Conservation (phyloP, 176 grass and related monocot species). For the Paspalum notatum region DNA sequence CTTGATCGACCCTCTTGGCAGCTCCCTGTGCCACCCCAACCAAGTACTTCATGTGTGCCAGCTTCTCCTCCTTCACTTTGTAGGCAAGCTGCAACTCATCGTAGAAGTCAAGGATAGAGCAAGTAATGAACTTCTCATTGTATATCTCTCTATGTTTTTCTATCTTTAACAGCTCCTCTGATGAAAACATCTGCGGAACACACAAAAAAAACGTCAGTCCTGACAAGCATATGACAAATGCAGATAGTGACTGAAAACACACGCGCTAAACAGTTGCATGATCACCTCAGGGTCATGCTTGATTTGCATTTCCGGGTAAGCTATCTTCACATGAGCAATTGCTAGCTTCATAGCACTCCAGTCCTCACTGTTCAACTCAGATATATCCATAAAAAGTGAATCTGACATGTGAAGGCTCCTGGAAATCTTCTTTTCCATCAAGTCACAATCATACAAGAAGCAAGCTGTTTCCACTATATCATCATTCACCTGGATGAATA, state of each 20-base stretch:
- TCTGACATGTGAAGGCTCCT: neutral
- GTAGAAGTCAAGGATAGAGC: too few relatives aligned
- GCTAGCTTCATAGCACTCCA: neutral
- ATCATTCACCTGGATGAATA: too few relatives aligned
- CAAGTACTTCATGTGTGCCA: too few relatives aligned
- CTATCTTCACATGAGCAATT: neutral
- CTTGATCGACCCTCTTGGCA: too few relatives aligned
- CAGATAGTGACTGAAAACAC: neutral
- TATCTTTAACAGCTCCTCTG: neutral
- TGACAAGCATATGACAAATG: neutral
- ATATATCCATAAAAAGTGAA: neutral
- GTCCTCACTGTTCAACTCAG: neutral
- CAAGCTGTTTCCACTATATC: too few relatives aligned
- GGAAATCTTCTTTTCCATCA: too few relatives aligned
- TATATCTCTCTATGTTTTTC: neutral
- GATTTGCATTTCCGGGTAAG: neutral
- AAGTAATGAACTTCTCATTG: too few relatives aligned
- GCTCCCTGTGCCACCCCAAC: too few relatives aligned
- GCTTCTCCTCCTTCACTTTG: too few relatives aligned
- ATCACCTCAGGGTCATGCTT: neutral
- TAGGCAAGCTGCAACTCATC: too few relatives aligned
- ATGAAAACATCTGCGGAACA: neutral
- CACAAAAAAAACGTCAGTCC: neutral
- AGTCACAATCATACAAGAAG: too few relatives aligned
- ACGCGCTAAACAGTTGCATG: neutral